Conservation (phyloP, 345 rosid genomes). For the Iberis pinnata region DNA sequence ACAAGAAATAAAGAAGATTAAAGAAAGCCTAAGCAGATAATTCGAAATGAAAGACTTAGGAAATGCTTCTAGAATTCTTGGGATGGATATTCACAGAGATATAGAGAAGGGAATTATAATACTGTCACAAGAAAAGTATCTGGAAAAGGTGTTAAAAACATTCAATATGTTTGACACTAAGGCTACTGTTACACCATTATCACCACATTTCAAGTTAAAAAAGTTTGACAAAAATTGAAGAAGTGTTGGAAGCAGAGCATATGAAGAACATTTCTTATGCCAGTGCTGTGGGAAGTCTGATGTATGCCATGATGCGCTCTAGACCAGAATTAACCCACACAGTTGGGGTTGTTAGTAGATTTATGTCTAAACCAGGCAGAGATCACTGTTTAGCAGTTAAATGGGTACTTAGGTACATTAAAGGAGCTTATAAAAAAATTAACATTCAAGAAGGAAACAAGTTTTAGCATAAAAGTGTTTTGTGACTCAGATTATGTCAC, state of each 20-base stretch:
- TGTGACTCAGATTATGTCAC: background rate
- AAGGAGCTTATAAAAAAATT: background rate
- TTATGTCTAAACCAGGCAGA: background rate
- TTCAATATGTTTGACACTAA: too few relatives aligned
- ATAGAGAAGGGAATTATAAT: too few relatives aligned
- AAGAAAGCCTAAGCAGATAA: too few relatives aligned
- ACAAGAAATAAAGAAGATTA: too few relatives aligned
- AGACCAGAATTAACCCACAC: background rate
- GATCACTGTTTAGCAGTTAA: background rate
- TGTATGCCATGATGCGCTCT: background rate
- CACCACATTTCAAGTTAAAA: background rate
- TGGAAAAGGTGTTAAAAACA: too few relatives aligned
- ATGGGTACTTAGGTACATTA: background rate
- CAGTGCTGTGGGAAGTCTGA: background rate
- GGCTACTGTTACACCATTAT: too few relatives aligned
- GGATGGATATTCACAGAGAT: too few relatives aligned
- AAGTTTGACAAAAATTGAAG: background rate
- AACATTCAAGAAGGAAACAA: background rate
- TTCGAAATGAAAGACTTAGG: too few relatives aligned
- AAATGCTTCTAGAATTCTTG: too few relatives aligned
- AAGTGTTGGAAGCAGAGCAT: background rate
- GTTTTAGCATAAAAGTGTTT: background rate
- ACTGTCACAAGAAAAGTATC: too few relatives aligned
- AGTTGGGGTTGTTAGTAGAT: background rate
- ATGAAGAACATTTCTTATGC: background rate